Base-by-base conservation (phyloP, 1,139 yeast species). In the Zhuliangozyma blackwelliae region DNA sequence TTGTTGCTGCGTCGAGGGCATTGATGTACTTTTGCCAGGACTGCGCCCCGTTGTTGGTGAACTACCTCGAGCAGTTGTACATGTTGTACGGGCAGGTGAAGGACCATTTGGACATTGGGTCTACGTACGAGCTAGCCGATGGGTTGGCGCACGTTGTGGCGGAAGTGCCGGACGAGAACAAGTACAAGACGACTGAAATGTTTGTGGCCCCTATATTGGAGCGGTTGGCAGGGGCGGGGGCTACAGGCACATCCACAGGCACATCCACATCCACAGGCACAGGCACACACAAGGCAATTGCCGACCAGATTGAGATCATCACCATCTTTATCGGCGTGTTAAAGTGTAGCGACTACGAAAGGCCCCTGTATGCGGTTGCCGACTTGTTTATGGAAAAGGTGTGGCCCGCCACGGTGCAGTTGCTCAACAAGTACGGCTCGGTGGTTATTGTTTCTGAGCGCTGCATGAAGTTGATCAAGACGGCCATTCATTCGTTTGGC, bases 11-110 rank as follows among this genome's bases (percentile, higher is more conserved):
- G 0, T 85, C 97, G 0, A 92, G 87, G 59, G 95, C 99, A 0
- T 72, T 94, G 51, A 88, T 88, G 90, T 90, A 81, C 54, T 87
- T 94, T 54, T 90, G 97, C 63, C 86, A 86, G 52, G 98, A 94
- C 59, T 94, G 98, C 54, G 75, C 95, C 0, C 53, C 62, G 11
- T 66, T 81, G 13, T 66, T 94, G 47, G 77, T 82, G 25, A 74
- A 76, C 38, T 86, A 77, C 55, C 66, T 89, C 50, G 90, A 82
- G 38, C 96, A 88, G 55, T 67, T 94, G 38, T 80, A 82, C 49
- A 70, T 79, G 45, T 80, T 92, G 45, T 92, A 87, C 59, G 77
- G 78, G 38, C 82, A 77, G 49, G 76, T 90, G 28, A 65, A 68
- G 38, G 60, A 57, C 26, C 59, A 61, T 32, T 64, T 89, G 32